A percentile compares a stretch with the other conserved stretches of the same genome.
These are phyloP conservation scores for Botryosphaeria agaves DNA, from an alignment of 2,329 filamentous ascomycete genomes.

Conservation along the genomic window DNA sequence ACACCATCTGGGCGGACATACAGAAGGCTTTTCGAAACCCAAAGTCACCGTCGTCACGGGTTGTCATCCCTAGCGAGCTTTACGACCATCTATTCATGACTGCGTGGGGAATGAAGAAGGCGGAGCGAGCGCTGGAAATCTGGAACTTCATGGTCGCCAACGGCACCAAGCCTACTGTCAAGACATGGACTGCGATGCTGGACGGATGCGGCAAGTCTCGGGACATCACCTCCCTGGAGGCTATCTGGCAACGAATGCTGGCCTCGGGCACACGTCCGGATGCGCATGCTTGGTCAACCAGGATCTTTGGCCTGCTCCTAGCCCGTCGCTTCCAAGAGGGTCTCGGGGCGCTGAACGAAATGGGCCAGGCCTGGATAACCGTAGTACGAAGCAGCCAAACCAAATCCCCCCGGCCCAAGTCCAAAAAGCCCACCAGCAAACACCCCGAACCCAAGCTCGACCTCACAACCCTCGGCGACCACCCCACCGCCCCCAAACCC, in stretches of 20 bases:
- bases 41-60: slow-evolving; percentile 1
- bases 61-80: slow-evolving; percentile 12
- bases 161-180: slow-evolving; percentile 40
- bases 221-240: slow-evolving; percentile 42
- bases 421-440: slow-evolving; percentile 6
- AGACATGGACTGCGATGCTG: slow-evolving; percentile 58
- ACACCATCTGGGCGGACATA: slow-evolving; percentile 7
- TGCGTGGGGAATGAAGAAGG: slow-evolving; percentile 26
- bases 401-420: slow-evolving; percentile 4
- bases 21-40: slow-evolving; percentile 3
- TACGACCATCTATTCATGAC: slow-evolving; percentile 29
- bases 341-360: slow-evolving; percentile 47
- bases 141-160: slow-evolving; percentile 39
- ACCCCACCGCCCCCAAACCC: slow-evolving; percentile 36
- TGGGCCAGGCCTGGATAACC: slow-evolving; percentile 42
- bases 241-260: slow-evolving; percentile 49
- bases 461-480: slow-evolving; percentile 7
- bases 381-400: slow-evolving; percentile 8
- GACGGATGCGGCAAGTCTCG: slow-evolving; percentile 46
- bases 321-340: slow-evolving; percentile 35
- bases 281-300: slow-evolving; percentile 48
- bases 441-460: slow-evolving; percentile 3
- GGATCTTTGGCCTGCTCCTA: slow-evolving; percentile 48
- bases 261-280: slow-evolving; percentile 43
- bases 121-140: slow-evolving; percentile 30